A percentile compares a stretch with the other conserved stretches of the same genome.
These are phyloP conservation scores for Microcera coccophila DNA, from an alignment of 2,329 filamentous ascomycete genomes.

Conservation along the genomic window DNA sequence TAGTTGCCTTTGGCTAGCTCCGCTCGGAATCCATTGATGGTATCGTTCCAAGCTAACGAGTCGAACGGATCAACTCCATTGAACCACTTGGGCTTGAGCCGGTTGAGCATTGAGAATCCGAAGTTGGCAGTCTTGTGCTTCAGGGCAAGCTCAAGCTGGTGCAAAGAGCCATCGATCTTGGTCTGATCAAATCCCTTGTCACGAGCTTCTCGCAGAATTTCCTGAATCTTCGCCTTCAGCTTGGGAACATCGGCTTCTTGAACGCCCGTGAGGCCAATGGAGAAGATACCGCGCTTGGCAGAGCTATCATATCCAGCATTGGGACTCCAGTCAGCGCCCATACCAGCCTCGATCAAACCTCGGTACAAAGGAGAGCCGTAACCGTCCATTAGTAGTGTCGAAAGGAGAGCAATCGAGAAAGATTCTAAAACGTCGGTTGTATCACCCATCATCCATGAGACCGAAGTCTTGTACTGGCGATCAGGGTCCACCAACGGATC, in stretches of 20 bases:
- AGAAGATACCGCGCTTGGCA: constrained; percentile 76
- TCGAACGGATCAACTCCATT: constrained; percentile 92
- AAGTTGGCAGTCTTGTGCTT: constrained; percentile 98
- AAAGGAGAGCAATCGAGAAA: constrained; percentile 79
- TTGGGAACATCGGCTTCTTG: constrained; percentile 72
- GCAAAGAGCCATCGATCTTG: constrained; percentile 90
- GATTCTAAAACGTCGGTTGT: constrained; percentile 79
- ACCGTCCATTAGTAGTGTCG: constrained; percentile 82
- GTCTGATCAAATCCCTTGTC: constrained; percentile 78
- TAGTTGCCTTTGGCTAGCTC: constrained; percentile 74
- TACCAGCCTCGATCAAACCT: constrained; percentile 79
- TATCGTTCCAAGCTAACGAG: constrained; percentile 86
- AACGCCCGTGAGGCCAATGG: constrained; percentile 86
- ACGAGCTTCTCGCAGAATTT: constrained; percentile 65
- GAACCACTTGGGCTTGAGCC: constrained; percentile 90
- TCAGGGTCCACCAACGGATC: constrained; percentile 83
- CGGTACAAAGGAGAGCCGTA: constrained; percentile 93
- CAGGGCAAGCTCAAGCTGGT: constrained; percentile 86
- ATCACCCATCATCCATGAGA: constrained; percentile 88
- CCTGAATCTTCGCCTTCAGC: constrained; percentile 69
- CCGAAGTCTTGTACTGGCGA: constrained; percentile 88
- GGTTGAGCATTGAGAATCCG: constrained; percentile 83
- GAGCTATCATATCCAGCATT: constrained; percentile 89
- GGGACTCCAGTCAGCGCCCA: constrained; percentile 90
- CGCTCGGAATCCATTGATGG: constrained; percentile 75